Base-by-base conservation (phyloP, 495 filamentous ascomycete genomes). In the Eremomyces bilateralis region DNA sequence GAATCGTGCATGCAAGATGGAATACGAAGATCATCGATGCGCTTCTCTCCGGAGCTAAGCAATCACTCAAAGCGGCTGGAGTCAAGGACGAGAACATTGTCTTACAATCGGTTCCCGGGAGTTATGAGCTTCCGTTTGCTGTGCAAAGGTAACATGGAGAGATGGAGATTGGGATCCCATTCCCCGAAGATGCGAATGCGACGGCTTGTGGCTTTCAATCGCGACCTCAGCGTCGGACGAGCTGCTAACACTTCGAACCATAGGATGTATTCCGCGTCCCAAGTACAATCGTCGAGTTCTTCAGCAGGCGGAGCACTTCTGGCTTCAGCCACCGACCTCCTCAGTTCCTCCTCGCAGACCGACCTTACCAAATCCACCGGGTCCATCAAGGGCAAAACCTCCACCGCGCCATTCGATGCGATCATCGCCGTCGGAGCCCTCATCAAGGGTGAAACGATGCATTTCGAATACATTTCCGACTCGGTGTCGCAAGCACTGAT, bases 361-460 rank as follows among this genome's bases (percentile, higher is more conserved):
- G 76, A 82, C 48, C 59, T 81, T 16, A 55, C 57, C 27, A 35
- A 46, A 38, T 44, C 42, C n/a, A 4, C 16, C 36, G 34, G 41
- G 36, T 31, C 48, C 29, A 25, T 58, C 2, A 40, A 44, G 5
- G 37, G 40, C 3, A 44, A 57, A 5, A 42, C 57, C 0, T 63
- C 57, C 18, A 53, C 57, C 35, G 61, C 64, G 13, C 71, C 80
- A 5, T 94, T 94, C 51, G 82, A 94, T 50, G 84, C 90, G 24
- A 68, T 95, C 32, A 80, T 97, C 39, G 83, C 88, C 36, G 83
- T 97, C 43, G 88, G 88, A 31, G 84, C 91, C 27, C 67, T 97
- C 19, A 92, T 97, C 54, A 97, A 97, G 60, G 88, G 88, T 43
- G 78, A 90, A 50, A 97, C 88, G 13, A 92, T 91, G 78, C 88